Base-by-base conservation (phyloP, 2,329 filamentous ascomycete genomes). In the Clonostachys rhizophaga region DNA sequence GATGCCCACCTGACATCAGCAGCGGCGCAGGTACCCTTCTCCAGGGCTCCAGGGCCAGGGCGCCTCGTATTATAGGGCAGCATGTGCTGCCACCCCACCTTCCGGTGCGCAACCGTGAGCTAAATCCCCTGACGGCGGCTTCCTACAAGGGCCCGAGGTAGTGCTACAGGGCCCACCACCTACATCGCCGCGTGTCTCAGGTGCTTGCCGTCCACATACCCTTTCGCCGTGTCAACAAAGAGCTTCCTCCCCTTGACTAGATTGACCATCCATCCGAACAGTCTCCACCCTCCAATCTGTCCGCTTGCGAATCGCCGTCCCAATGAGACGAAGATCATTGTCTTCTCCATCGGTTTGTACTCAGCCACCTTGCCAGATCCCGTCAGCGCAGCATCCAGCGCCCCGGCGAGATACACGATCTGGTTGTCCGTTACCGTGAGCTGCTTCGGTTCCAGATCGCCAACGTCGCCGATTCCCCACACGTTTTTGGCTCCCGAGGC, bases 381-480 rank as follows among this genome's bases (percentile, higher is more conserved):
- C 0, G 55, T 57, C 30, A 67, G 41, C 2, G 48, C 47, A 3
- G 50, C 45, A 12, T 64, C 55, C 34, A 70, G 55, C 8, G 66
- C 63, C 8, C 50, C 49, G 3, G 59, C 58, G 24, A 69, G 45
- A 45, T 60, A 53, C 13, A 63, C 57, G 43, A 66, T 61, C 44
- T 67, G 64, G 35, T 53, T 57, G 45, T 65, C 64, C 2, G 58
- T 60, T 3, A 61, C 51, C 1, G 62, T 57, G n/a, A 64, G 53
- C 36, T 65, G 67, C 47, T 71, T 71, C 9, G 59, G 52, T 43
- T 72, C 64, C 4, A 69, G 58, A 50, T 67, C 61, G 5, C 69
- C 68, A 1, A 65, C 62, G 45, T 75, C 72, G 10, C 72, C 71
- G 3, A 70, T 51, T 3, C 65, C 64, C 60, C 70, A 74, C 5